phyloP scores from a whole-genome alignment of 495 filamentous ascomycete species.

The Cladorrhinum samala region DNA sequence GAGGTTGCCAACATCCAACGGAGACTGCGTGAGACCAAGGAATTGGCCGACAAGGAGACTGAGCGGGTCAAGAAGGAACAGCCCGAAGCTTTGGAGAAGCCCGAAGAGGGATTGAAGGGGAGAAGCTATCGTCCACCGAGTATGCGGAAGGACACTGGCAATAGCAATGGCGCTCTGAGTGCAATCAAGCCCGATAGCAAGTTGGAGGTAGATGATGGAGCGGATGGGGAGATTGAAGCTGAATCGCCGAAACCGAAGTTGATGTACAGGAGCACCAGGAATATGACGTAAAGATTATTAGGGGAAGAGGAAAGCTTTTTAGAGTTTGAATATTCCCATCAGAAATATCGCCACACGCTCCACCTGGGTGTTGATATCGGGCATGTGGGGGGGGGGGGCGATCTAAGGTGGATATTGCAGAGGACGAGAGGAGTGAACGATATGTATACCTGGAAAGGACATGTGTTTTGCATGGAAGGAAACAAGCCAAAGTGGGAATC shows the following conservation, averaged over 20 bases:
- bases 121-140: conserved; percentile 28
- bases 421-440: too few species aligned
- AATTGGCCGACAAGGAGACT: conserved; percentile 51
- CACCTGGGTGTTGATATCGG: too few species aligned
- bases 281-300: conserved; percentile 5
- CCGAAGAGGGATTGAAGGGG: conserved; percentile 17
- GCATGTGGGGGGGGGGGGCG: too few species aligned
- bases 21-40: conserved; percentile 51
- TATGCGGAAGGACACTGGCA: conserved; percentile 21
- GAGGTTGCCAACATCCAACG: conserved; percentile 65
- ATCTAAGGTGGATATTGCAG: too few species aligned
- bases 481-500: too few species aligned
- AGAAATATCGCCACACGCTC: too few species aligned
- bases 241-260: conserved; percentile 3
- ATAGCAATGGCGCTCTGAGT: background rate
- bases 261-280: conserved; percentile 12
- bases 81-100: conserved; percentile 20
- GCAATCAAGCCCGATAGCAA: background rate
- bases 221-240: conserved; percentile 6
- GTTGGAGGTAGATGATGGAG: conserved; percentile 15
- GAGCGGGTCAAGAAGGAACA: conserved; percentile 44
- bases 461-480: too few species aligned
- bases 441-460: too few species aligned
- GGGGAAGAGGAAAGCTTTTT: background rate
- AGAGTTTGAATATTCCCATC: conserved; percentile 2